Evolutionary conservation across 768 basidiomycete species (phyloP), one percentile per base, ranked within the genome.

Genomic region (Hortiboletus campestris): DNA sequence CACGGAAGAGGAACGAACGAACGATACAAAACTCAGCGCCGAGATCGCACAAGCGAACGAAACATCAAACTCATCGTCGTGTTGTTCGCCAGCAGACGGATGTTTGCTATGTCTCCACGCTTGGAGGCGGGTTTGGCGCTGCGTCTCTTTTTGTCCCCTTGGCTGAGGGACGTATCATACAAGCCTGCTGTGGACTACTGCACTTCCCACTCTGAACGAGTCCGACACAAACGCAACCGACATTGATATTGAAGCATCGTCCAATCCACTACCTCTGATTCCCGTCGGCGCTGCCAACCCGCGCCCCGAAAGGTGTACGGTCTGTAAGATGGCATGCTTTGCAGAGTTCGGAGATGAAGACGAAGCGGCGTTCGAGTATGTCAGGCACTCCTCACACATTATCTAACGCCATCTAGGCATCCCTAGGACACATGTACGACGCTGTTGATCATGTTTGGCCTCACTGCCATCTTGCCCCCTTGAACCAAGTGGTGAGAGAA

Each of bases 251-350:
- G n/a, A 88, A 64, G 62, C 74, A 10, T 76, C 82, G 6, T 70
- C 81, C 2, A 69, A 71, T 20, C 69, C 65, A 16, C 75, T 76
- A 17, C 75, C 83, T 6, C 62, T 78, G n/a, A 71, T 77, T 20
- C 78, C 80, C 4, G 55, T 80, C 10, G 81, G 78, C 8, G 32
- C 62, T 19, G 55, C 71, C 4, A 59, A 20, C 25, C 70, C 80
- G 6, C 78, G 89, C 29, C 82, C 88, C 1, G 87, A 92, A 70
- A 95, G 95, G 0, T 99, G 95, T 95, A 92, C 90, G 0, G 94
- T 96, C 19, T 98, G 93, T 78, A 99, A 98, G 74, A 90, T 95
- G 82, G 97, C 89, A 0, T 88, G 89, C 63, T 98, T 98, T 71
- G 94, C 4, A 4, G 25, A 25, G 6, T 25, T 25, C 25, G 0